Evolutionary conservation across 805 yeast genomes (phyloP).

Genomic region (Lipomyces yamadae): DNA sequence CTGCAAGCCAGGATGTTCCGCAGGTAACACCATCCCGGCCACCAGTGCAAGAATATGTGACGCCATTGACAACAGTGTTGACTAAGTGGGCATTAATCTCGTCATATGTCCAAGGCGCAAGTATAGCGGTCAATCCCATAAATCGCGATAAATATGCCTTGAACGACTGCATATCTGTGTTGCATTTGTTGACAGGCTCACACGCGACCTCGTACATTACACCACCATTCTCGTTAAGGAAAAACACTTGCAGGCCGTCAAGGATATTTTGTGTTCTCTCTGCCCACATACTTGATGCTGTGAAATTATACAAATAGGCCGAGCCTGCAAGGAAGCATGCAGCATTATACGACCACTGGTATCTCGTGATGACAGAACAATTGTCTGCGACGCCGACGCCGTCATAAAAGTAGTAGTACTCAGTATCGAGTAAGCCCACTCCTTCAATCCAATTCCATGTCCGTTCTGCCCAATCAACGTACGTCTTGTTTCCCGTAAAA

Average conservation of each 20-base stretch:
- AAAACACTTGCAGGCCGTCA: conserved; percentile 60
- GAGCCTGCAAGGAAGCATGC: conserved; percentile 79
- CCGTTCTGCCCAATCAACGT: conserved; percentile 69
- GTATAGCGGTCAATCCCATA: conserved; percentile 71
- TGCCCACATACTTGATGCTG: conserved; percentile 69
- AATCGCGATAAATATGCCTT: conserved; percentile 80
- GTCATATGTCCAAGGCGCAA: conserved; percentile 61
- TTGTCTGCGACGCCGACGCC: conserved; percentile 52
- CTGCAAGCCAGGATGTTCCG: conserved; percentile 75
- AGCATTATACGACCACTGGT: conserved; percentile 86
- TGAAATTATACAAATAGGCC: conserved; percentile 78
- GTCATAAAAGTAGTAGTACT: conserved; percentile 55
- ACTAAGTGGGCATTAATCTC: conserved; percentile 46
- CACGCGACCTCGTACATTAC: conserved; percentile 86
- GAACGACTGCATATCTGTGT: conserved; percentile 90
- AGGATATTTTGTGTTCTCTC: conserved; percentile 61
- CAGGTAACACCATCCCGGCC: conserved; percentile 89
- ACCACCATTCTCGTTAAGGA: conserved; percentile 46
- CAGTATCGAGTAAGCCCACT: conserved; percentile 50
- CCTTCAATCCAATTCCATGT: conserved; percentile 75
- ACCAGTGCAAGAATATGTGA: conserved; percentile 83
- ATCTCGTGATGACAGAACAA: conserved; percentile 63
- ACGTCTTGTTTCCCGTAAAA: conserved; percentile 73
- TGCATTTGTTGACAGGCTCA: conserved; percentile 66
- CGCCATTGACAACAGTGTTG: conserved; percentile 64